A percentile compares a stretch with the other conserved stretches of the same genome.
Conservation (phyloP, 2,329 filamentous ascomycete genomes). For the Penicillium sp. region DNA sequence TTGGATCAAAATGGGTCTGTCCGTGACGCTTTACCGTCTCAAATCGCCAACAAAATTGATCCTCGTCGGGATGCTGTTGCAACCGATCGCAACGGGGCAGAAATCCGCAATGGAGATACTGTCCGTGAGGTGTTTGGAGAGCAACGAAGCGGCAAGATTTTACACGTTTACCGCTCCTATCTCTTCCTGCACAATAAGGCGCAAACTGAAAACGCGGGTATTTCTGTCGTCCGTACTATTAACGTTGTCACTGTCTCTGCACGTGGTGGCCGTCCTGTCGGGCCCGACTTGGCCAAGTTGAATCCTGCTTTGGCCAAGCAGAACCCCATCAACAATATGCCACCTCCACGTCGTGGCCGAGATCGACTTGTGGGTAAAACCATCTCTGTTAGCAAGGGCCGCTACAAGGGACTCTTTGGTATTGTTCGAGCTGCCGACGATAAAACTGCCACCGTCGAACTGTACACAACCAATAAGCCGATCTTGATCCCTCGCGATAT, state of each 20-base stretch:
- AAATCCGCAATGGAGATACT: constrained; percentile 85
- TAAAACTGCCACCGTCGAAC: constrained; percentile 75
- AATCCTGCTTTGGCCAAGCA: constrained; percentile 81
- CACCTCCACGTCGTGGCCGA: constrained; percentile 68
- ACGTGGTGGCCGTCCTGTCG: constrained; percentile 73
- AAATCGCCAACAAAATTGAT: constrained; percentile 83
- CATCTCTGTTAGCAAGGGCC: constrained; percentile 77
- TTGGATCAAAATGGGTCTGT: constrained; percentile 84
- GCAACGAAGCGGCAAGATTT: constrained; percentile 76
- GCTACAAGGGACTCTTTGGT: constrained; percentile 86
- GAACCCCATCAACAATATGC: constrained; percentile 50
- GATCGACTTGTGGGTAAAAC: constrained; percentile 87
- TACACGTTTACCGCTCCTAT: constrained; percentile 90
- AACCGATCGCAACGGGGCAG: constrained; percentile 85
- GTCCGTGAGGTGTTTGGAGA: constrained; percentile 87
- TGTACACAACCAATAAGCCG: constrained; percentile 91
- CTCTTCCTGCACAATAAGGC: constrained; percentile 83
- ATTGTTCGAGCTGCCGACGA: constrained; percentile 95
- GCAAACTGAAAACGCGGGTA: constrained; percentile 76
- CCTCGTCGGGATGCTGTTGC: constrained; percentile 79
- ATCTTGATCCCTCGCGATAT: constrained; percentile 76
- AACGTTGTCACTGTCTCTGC: constrained; percentile 90
- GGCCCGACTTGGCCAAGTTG: constrained; percentile 81
- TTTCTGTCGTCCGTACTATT: constrained; percentile 79
- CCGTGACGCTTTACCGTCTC: constrained; percentile 78